Conservation (phyloP, 257 asterid genomes). For the Solanum corneliomulleri region DNA sequence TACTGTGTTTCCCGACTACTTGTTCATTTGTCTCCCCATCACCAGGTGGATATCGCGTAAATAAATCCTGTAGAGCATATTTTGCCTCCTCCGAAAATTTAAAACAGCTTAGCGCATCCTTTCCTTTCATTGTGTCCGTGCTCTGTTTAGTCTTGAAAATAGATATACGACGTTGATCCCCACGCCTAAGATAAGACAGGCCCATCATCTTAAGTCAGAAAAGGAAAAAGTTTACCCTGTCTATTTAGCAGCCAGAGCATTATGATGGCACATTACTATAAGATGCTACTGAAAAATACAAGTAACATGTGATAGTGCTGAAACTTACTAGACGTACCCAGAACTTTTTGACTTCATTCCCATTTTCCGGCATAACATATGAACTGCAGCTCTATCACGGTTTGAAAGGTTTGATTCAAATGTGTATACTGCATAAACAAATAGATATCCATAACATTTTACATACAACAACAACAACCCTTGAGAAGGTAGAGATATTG, state of each 20-base stretch:
- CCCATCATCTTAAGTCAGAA: background rate
- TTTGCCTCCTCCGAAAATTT: constrained; percentile 54
- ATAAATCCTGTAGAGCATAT: constrained; percentile 53
- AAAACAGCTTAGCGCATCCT: constrained; percentile 34
- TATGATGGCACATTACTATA: background rate
- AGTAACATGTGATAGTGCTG: background rate
- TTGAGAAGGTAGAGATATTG: background rate
- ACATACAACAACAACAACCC: background rate
- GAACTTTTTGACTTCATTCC: constrained; percentile 67
- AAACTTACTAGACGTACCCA: constrained; percentile 41
- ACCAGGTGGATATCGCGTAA: constrained; percentile 67
- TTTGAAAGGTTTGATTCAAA: constrained; percentile 38
- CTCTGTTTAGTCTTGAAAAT: constrained; percentile 39
- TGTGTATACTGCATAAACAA: constrained; percentile 43
- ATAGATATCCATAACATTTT: background rate
- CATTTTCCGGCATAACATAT: constrained; percentile 40
- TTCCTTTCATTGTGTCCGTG: constrained; percentile 7
- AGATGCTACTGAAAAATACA: background rate
- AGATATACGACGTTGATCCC: constrained; percentile 41
- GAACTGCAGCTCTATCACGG: constrained; percentile 59
- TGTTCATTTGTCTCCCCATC: constrained; percentile 35
- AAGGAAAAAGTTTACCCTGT: background rate
- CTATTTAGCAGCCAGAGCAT: background rate
- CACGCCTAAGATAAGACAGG: constrained; percentile 36
- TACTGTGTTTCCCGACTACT: constrained; percentile 20